Conservation (phyloP, 1,284 basidiomycete species). For the Heterobasidion annosum region DNA sequence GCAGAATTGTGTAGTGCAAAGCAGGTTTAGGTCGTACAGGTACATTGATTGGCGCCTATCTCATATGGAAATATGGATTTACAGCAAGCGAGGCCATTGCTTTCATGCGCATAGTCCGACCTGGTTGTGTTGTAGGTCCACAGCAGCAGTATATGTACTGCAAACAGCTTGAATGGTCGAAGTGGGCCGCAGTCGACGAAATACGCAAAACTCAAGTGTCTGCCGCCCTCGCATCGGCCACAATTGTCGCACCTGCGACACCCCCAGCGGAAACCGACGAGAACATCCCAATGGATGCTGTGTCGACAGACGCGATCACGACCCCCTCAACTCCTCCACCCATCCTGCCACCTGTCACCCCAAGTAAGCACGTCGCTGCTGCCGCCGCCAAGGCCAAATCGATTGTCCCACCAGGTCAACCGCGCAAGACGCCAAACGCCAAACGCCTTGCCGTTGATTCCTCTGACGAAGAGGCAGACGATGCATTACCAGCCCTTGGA, state of each 20-base stretch:
- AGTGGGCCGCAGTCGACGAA: conserved; percentile 85
- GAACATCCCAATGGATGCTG: conserved; percentile 28
- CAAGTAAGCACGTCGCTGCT: conserved; percentile 61
- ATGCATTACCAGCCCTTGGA: conserved; percentile 54
- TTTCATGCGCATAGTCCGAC: conserved; percentile 96
- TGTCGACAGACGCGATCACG: conserved; percentile 22
- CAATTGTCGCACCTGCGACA: conserved; percentile 67
- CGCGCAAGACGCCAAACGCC: conserved; percentile 73
- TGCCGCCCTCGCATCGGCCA: conserved; percentile 29
- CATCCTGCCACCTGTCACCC: conserved; percentile 63
- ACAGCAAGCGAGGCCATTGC: conserved; percentile 97
- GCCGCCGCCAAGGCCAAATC: conserved; percentile 59
- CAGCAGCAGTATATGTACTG: conserved; percentile 96
- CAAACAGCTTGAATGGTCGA: conserved; percentile 90
- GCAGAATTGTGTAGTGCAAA: conserved; percentile 60
- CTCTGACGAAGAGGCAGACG: conserved; percentile 51
- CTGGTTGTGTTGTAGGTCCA: conserved; percentile 92
- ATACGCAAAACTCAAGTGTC: conserved; percentile 43
- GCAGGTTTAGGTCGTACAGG: conserved; percentile 91
- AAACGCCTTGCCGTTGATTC: conserved; percentile 58
- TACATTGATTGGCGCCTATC: conserved; percentile 93
- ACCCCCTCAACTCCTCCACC: conserved; percentile 23
- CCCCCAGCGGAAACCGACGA: conserved; percentile 63
- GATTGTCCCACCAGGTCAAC: conserved; percentile 73
- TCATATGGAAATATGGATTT: conserved; percentile 99